A percentile compares a stretch with the other conserved stretches of the same genome.
phyloP scores from a whole-genome alignment of 2,329 filamentous ascomycete species.

The Fusarium ramigenum region DNA sequence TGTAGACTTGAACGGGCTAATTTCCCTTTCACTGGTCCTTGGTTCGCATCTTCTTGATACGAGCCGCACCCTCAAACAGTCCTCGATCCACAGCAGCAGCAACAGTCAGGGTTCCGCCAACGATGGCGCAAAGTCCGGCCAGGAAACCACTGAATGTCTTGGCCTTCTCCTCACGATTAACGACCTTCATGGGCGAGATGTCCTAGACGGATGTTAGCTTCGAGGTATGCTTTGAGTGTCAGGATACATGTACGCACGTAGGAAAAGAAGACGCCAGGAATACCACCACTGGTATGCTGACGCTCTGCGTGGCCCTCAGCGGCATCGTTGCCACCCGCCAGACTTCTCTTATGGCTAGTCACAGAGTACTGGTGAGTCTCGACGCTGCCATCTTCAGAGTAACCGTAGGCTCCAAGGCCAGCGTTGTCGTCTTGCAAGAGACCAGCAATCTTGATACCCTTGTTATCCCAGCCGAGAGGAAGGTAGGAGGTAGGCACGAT shows the following conservation, averaged over 20 bases:
- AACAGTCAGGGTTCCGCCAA: slow-evolving; percentile 94
- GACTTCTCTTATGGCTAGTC: slow-evolving; percentile 91
- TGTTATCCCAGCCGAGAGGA: slow-evolving; percentile 86
- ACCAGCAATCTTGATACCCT: slow-evolving; percentile 46
- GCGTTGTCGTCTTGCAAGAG: slow-evolving; percentile 68
- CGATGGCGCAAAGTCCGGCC: slow-evolving; percentile 91
- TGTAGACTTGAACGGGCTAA: background rate
- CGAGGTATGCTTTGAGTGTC: background rate
- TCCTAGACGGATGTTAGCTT: slow-evolving; percentile 64
- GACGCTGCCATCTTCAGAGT: slow-evolving; percentile 77
- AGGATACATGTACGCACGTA: slow-evolving; percentile 72
- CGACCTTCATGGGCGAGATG: slow-evolving; percentile 99
- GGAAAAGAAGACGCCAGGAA: slow-evolving; percentile 98
- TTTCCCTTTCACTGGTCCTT: slow-evolving; percentile 62
- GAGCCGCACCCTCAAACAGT: slow-evolving; percentile 85
- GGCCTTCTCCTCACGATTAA: slow-evolving; percentile 90
- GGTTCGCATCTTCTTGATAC: slow-evolving; percentile 84
- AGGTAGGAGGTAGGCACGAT: slow-evolving; percentile 96
- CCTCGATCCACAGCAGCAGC: slow-evolving; percentile 92
- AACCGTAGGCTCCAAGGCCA: slow-evolving; percentile 62
- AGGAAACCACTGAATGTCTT: slow-evolving; percentile 94
- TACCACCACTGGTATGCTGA: slow-evolving; percentile 87
- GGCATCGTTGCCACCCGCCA: slow-evolving; percentile 83
- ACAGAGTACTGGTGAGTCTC: slow-evolving; percentile 99
- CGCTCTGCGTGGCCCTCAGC: slow-evolving; percentile 92